These are phyloP conservation scores for Mediolabrus comicus DNA, from an alignment of 108 stramenopile species.

Conservation along the genomic window DNA sequence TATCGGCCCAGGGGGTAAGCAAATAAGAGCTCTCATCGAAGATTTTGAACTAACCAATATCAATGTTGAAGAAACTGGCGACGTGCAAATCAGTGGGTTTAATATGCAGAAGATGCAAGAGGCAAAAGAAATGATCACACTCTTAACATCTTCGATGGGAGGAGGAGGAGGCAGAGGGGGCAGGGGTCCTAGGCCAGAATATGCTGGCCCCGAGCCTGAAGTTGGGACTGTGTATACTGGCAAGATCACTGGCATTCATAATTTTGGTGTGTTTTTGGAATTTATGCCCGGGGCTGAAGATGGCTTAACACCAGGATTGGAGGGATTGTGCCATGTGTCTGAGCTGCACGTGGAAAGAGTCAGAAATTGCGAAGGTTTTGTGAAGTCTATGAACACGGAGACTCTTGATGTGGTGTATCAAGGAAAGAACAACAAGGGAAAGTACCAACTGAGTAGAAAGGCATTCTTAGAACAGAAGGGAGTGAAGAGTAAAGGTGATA, in stretches of 20 bases:
- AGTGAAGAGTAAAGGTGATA: constrained; percentile 22
- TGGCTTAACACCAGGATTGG: constrained; percentile 72
- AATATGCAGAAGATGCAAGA: constrained; percentile 60
- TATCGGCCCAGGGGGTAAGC: constrained; percentile 87
- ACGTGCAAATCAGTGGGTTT: constrained; percentile 66
- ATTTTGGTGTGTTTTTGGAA: constrained; percentile 83
- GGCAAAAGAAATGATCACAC: constrained; percentile 67
- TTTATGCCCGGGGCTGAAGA: constrained; percentile 85
- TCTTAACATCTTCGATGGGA: constrained; percentile 44
- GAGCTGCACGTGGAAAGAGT: constrained; percentile 79
- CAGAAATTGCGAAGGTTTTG: constrained; percentile 79
- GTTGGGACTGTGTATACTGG: constrained; percentile 71
- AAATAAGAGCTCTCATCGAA: constrained; percentile 84
- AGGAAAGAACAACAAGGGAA: constrained; percentile 75
- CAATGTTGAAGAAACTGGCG: constrained; percentile 69
- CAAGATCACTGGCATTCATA: constrained; percentile 77
- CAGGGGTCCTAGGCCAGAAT: constrained; percentile 50
- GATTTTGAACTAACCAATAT: constrained; percentile 73
- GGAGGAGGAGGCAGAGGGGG: constrained; percentile 50
- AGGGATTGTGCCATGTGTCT: constrained; percentile 85
- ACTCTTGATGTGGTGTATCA: constrained; percentile 69
- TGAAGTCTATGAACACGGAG: constrained; percentile 63
- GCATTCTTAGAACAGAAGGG: constrained; percentile 47
- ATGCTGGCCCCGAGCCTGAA: constrained; percentile 75
- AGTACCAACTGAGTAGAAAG: constrained; percentile 75